Evolutionary conservation across 192 early-diverging fungal genomes (phyloP).

Genomic region (Coemansia sp.): DNA sequence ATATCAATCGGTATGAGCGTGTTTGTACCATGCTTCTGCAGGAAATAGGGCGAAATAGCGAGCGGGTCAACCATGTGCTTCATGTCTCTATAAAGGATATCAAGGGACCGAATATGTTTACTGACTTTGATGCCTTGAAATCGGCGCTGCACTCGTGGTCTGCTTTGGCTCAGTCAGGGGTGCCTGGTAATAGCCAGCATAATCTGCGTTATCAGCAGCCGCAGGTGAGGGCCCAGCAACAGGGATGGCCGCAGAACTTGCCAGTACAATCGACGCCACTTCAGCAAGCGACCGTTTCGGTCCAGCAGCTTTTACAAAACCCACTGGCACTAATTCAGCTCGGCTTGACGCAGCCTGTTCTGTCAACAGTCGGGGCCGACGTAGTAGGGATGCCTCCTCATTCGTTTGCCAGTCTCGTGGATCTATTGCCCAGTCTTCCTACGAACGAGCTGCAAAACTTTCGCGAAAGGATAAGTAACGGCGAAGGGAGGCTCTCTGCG

Average conservation of each 20-base stretch:
- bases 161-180: not conserved
- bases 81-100: not conserved
- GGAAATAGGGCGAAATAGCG: not conserved
- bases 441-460: not conserved
- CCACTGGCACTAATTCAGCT: not conserved
- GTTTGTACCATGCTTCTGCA: not conserved
- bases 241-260: slow-evolving; percentile 5
- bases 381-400: not conserved
- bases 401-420: not conserved
- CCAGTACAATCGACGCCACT: not conserved
- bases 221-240: slow-evolving; percentile 16
- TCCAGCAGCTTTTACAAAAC: not conserved
- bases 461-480: not conserved
- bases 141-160: not conserved
- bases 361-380: not conserved
- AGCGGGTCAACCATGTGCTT: not conserved
- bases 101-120: not conserved
- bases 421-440: not conserved
- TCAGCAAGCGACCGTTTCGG: not conserved
- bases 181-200: too few relatives aligned
- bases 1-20: not conserved
- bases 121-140: not conserved
- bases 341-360: not conserved
- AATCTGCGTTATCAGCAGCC: slow-evolving; percentile 4
- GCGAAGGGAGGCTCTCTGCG: not conserved